A percentile compares a stretch with the other conserved stretches of the same genome.
Evolutionary conservation across 371 early-diverging fungal species (phyloP).

Genomic region (Syncephalis fuscata): DNA sequence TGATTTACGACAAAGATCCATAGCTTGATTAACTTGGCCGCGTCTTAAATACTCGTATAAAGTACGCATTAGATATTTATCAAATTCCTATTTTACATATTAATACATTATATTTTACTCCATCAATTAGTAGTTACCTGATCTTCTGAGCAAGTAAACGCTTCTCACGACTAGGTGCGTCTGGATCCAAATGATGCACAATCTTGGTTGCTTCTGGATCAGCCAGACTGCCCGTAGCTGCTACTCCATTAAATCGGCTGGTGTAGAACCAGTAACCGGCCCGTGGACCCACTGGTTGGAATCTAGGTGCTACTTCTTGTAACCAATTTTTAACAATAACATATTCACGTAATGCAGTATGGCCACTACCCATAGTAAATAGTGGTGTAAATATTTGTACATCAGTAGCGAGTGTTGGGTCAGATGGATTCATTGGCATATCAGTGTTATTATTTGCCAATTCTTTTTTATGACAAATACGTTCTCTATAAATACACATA

Average conservation of each 20-base stretch:
- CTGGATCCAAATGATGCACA: slow-evolving; percentile 1
- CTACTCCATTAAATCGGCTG: not conserved
- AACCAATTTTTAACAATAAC: slow-evolving; percentile 6
- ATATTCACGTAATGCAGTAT: no score
- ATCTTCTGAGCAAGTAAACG: not conserved
- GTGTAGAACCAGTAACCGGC: slow-evolving; percentile 3
- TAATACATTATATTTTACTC: not conserved
- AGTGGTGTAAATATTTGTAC: no score
- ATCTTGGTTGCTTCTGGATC: not conserved
- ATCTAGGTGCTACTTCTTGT: slow-evolving; percentile 4
- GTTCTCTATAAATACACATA: no score
- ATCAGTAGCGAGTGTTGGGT: no score
- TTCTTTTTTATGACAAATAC: no score
- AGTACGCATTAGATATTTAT: slow-evolving; percentile 3
- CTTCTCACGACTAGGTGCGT: slow-evolving; percentile 2
- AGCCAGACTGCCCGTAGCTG: not conserved
- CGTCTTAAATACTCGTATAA: slow-evolving; percentile 8
- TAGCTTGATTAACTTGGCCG: slow-evolving; percentile 3
- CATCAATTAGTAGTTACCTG: slow-evolving; percentile 1
- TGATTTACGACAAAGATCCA: slow-evolving; percentile 5
- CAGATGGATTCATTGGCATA: no score
- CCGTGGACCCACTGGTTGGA: slow-evolving; percentile 3
- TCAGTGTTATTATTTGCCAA: no score
- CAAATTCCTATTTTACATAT: slow-evolving; percentile 2
- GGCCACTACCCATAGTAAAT: no score